Percentiles rank a stretch among this genome's conserved stretches.
Evolutionary conservation across 1,284 basidiomycete species (phyloP).

Genomic region (Leccinum proliferum): DNA sequence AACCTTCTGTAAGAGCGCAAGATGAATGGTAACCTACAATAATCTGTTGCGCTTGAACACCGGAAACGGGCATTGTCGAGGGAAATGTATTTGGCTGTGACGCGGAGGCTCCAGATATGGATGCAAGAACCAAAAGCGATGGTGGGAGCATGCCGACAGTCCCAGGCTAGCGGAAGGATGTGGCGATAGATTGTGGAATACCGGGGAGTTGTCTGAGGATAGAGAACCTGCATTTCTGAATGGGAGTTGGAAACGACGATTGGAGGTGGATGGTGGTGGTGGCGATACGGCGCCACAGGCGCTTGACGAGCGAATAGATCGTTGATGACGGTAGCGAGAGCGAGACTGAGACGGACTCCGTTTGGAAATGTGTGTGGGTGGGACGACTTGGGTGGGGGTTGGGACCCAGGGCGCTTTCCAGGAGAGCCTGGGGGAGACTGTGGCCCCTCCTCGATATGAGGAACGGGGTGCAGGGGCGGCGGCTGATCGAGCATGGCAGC

Average conservation of each 20-base stretch:
- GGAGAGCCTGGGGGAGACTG: conserved; percentile 49
- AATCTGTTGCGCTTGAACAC: conserved; percentile 11
- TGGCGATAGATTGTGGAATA: conserved; percentile 18
- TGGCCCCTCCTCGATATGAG: conserved; percentile 40
- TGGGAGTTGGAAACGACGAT: conserved; percentile 24
- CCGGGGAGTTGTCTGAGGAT: conserved; percentile 22
- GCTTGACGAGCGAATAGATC: conserved; percentile 72
- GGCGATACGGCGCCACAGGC: conserved; percentile 47
- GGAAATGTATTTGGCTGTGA: conserved; percentile 7
- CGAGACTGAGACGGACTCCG: conserved; percentile 70
- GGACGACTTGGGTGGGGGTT: conserved; percentile 19
- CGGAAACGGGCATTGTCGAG: conserved; percentile 2
- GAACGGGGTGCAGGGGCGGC: conserved; percentile 47
- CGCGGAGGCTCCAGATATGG: conserved; percentile 29
- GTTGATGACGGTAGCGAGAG: conserved; percentile 67
- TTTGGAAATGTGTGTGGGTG: conserved; percentile 67
- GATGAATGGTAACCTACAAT: conserved; percentile 13
- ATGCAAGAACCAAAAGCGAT: conserved; percentile 33
- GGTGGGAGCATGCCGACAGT: conserved; percentile 28
- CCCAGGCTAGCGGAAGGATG: conserved; percentile 23
- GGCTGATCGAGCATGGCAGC: conserved; percentile 72
- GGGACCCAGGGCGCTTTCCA: conserved; percentile 22
- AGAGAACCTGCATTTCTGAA: conserved; percentile 21
- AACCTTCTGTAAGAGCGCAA: conserved; percentile 1
- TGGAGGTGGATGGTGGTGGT: conserved; percentile 33